Evolutionary conservation across 345 rosid genomes (phyloP).

Genomic region (Jatropha curcas): DNA sequence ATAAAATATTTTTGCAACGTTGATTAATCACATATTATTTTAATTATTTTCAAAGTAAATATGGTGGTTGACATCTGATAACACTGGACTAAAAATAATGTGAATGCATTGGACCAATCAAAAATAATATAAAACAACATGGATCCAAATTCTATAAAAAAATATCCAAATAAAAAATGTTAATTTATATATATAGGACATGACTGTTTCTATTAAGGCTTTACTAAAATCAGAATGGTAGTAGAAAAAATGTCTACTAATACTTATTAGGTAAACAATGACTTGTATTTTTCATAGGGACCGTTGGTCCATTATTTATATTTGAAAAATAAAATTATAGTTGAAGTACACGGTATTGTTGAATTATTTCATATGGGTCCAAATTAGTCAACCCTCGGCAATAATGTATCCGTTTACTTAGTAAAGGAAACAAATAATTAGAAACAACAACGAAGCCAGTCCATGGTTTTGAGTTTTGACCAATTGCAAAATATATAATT

Average conservation of each 20-base stretch:
- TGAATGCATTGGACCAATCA: neutral
- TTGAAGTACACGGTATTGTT: too few species aligned
- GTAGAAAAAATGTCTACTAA: too few species aligned
- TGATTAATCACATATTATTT: too few species aligned
- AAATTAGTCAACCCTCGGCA: slow-evolving; percentile 6
- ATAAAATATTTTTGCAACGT: neutral
- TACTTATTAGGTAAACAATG: neutral
- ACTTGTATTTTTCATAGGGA: neutral
- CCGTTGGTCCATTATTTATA: too few species aligned
- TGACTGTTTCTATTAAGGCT: too few species aligned
- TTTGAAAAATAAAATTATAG: too few species aligned
- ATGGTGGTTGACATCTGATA: neutral
- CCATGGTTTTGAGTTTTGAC: neutral
- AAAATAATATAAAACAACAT: neutral
- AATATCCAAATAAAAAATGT: neutral
- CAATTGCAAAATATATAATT: neutral
- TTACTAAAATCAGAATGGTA: too few species aligned
- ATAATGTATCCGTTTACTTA: neutral
- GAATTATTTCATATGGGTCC: neutral
- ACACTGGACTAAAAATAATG: neutral
- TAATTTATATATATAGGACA: too few species aligned
- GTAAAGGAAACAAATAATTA: neutral
- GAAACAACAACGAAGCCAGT: too few species aligned
- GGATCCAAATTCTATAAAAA: too few species aligned
- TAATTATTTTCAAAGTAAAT: too few species aligned